Percentiles rank a stretch among this genome's conserved stretches.
These are phyloP conservation scores for Eimeria mitis DNA, from an alignment of 169 alveolate genomes.

Conservation along the genomic window DNA sequence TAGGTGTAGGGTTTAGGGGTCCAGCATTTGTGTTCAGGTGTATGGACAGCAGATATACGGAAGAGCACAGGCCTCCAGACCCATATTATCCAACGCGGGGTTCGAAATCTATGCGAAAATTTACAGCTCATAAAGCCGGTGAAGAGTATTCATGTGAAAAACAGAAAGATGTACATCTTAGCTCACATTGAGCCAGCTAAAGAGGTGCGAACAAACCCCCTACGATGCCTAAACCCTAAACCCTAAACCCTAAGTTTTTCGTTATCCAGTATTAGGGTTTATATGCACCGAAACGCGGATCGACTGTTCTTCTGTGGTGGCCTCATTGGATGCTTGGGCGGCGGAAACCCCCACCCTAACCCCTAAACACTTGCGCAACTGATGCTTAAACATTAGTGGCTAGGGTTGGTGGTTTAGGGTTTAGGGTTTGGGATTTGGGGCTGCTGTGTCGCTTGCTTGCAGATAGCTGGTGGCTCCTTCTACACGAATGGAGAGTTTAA, in stretches of 20 bases:
- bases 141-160: slow-evolving; percentile 93
- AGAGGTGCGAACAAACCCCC: slow-evolving; percentile 85
- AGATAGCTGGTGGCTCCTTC: slow-evolving; percentile 95
- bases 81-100: slow-evolving; percentile 93
- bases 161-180: slow-evolving; percentile 93
- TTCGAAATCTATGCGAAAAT: slow-evolving; percentile 91
- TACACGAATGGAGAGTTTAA: slow-evolving; percentile 95
- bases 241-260: not conserved
- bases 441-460: slow-evolving; percentile 14
- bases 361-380: not conserved
- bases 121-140: slow-evolving; percentile 93
- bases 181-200: slow-evolving; percentile 94
- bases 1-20: not conserved
- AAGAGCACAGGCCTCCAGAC: slow-evolving; percentile 93
- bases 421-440: not conserved
- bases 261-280: not conserved
- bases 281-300: not conserved
- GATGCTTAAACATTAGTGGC: not conserved
- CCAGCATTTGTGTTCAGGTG: slow-evolving; percentile 85
- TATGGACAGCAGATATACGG: slow-evolving; percentile 96
- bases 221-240: not conserved
- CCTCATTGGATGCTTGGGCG: not conserved
- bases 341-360: not conserved
- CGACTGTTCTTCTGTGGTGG: not conserved
- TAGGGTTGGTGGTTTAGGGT: slow-evolving; percentile 15